Evolutionary conservation across 257 asterid genomes (phyloP).

Genomic region (Petunia axillaris): DNA sequence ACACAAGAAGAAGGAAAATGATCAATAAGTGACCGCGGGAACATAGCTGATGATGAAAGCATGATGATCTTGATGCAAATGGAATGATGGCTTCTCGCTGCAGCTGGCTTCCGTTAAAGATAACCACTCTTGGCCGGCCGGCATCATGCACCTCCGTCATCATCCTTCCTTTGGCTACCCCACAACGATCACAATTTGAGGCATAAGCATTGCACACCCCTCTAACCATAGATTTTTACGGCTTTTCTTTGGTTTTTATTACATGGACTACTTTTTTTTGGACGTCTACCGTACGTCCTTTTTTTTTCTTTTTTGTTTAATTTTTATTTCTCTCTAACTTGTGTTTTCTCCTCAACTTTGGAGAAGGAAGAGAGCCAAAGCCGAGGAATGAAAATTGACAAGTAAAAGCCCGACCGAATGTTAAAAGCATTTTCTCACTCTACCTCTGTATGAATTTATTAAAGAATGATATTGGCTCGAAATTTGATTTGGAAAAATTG

Average conservation of each 20-base stretch:
- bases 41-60: neutral
- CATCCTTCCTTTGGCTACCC: slow-evolving; percentile 26
- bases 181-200: slow-evolving; percentile 14
- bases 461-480: too few relatives aligned
- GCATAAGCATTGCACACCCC: slow-evolving; percentile 22
- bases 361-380: neutral
- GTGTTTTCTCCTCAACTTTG: slow-evolving; percentile 3
- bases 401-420: neutral
- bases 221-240: slow-evolving; percentile 24
- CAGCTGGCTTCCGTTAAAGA: neutral
- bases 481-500: too few relatives aligned
- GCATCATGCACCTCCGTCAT: slow-evolving; percentile 24
- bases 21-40: neutral
- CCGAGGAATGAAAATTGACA: neutral
- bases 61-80: slow-evolving; percentile 18
- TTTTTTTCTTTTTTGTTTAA: neutral
- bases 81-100: neutral
- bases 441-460: too few relatives aligned
- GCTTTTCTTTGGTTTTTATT: slow-evolving; percentile 15
- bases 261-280: neutral
- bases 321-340: neutral
- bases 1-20: slow-evolving; percentile 12
- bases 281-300: neutral
- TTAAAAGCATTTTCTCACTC: too few relatives aligned
- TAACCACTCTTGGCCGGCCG: slow-evolving; percentile 6